Evolutionary conservation across 306 rosid species (phyloP).

Genomic region (Vigna hirtella): DNA sequence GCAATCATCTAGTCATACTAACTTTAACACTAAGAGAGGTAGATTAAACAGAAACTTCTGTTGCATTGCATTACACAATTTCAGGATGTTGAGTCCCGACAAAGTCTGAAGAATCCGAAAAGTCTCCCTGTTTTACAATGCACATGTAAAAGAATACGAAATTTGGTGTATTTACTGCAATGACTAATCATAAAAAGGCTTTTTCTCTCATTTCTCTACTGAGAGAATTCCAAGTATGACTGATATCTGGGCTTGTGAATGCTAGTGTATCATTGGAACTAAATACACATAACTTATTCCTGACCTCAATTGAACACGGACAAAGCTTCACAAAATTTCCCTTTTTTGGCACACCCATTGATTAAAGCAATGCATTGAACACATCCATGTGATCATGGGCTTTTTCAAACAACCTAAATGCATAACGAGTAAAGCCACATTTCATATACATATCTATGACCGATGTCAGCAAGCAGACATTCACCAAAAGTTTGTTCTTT

Average conservation of each 20-base stretch:
- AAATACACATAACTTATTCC: slow-evolving; percentile 22
- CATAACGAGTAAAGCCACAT: slow-evolving; percentile 38
- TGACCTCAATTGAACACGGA: slow-evolving; percentile 30
- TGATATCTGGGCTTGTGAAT: slow-evolving; percentile 27
- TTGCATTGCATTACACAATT: background rate
- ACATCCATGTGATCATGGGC: slow-evolving; percentile 33
- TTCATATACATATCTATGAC: slow-evolving; percentile 33
- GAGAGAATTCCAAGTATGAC: slow-evolving; percentile 14
- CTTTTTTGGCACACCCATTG: slow-evolving; percentile 28
- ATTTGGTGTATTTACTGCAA: background rate
- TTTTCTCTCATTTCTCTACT: slow-evolving; percentile 38
- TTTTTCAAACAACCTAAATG: slow-evolving; percentile 35
- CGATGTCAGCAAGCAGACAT: slow-evolving; percentile 36
- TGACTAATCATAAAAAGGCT: background rate
- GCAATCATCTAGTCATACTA: background rate
- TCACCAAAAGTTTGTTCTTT: slow-evolving; percentile 35
- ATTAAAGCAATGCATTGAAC: slow-evolving; percentile 29
- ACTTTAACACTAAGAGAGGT: background rate
- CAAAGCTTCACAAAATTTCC: slow-evolving; percentile 35
- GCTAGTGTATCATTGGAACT: slow-evolving; percentile 19
- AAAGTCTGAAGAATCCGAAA: background rate
- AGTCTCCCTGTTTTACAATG: background rate
- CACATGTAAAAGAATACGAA: background rate
- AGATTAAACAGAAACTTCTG: background rate
- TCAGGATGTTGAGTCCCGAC: background rate